These are phyloP conservation scores for Coprinopsis sp. DNA, from an alignment of 768 basidiomycete species.

Conservation along the genomic window DNA sequence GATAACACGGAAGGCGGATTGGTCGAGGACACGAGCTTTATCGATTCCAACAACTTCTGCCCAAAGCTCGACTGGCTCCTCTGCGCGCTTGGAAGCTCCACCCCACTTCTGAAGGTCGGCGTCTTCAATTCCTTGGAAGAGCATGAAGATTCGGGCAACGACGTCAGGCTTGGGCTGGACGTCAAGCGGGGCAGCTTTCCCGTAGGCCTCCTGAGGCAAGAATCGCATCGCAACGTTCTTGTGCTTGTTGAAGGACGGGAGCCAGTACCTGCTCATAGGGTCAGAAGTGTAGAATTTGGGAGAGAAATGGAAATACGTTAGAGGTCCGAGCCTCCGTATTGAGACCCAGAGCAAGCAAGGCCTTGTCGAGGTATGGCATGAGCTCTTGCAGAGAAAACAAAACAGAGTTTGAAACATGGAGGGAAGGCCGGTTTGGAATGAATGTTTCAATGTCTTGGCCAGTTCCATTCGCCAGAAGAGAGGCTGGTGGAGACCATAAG, in stretches of 20 bases:
- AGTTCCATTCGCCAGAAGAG: not conserved
- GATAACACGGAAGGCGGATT: constrained; percentile 31
- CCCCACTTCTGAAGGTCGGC: constrained; percentile 24
- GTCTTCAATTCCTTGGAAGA: constrained; percentile 34
- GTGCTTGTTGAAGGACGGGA: constrained; percentile 36
- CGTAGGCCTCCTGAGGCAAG: constrained; percentile 39
- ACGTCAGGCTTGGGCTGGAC: constrained; percentile 38
- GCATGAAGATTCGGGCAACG: constrained; percentile 43
- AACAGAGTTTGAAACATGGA: constrained; percentile 24
- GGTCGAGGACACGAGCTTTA: constrained; percentile 19
- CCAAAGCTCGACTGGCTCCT: constrained; percentile 26
- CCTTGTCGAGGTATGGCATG: constrained; percentile 32
- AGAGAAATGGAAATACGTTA: constrained; percentile 29
- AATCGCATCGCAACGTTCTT: constrained; percentile 40
- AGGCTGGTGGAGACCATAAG: not conserved
- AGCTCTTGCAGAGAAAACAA: constrained; percentile 25
- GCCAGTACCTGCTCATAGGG: constrained; percentile 34
- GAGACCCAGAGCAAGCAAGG: constrained; percentile 28
- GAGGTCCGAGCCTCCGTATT: constrained; percentile 40
- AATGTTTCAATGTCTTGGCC: not conserved
- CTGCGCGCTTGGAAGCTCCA: constrained; percentile 15
- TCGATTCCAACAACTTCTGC: constrained; percentile 31
- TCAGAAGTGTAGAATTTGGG: not conserved
- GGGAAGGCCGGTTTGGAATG: not conserved
- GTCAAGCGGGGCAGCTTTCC: constrained; percentile 31